Evolutionary conservation across 2,329 filamentous ascomycete species (phyloP).

Genomic region (Cercospora sp.): DNA sequence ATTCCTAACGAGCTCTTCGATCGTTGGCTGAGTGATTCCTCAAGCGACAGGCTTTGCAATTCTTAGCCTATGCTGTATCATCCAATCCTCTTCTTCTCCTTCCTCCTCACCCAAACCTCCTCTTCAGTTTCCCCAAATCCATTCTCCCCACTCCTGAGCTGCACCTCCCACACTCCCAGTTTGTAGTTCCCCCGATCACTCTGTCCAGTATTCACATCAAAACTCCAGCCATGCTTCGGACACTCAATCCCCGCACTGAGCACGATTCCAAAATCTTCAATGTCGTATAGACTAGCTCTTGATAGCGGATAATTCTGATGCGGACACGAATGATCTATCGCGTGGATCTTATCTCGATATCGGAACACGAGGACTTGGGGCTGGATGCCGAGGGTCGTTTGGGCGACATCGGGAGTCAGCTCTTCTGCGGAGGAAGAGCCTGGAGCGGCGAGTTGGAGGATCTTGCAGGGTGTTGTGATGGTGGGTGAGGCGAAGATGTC

Average conservation of each 20-base stretch:
- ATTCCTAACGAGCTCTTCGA: background rate
- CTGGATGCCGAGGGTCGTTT: constrained; percentile 40
- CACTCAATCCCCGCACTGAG: constrained; percentile 65
- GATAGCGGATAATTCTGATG: constrained; percentile 68
- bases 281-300: constrained; percentile 64
- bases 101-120: constrained; percentile 39
- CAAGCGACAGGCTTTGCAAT: background rate
- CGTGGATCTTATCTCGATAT: constrained; percentile 64
- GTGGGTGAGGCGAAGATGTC: background rate
- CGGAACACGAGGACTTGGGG: constrained; percentile 66
- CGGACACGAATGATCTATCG: constrained; percentile 70
- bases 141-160: constrained; percentile 43
- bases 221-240: constrained; percentile 70
- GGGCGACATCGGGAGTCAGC: constrained; percentile 44
- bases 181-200: constrained; percentile 63
- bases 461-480: constrained; percentile 51
- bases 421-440: constrained; percentile 29
- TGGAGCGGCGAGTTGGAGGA: constrained; percentile 45
- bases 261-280: constrained; percentile 69
- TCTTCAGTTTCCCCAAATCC: constrained; percentile 28
- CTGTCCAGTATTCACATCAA: constrained; percentile 65
- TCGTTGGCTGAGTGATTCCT: background rate
- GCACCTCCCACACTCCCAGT: constrained; percentile 64
- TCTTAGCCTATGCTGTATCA: background rate
- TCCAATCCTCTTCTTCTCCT: constrained; percentile 31